Percentiles rank a stretch among this genome's conserved stretches.
Conservation (phyloP, 305 asterid species). For the Withania somnifera region DNA sequence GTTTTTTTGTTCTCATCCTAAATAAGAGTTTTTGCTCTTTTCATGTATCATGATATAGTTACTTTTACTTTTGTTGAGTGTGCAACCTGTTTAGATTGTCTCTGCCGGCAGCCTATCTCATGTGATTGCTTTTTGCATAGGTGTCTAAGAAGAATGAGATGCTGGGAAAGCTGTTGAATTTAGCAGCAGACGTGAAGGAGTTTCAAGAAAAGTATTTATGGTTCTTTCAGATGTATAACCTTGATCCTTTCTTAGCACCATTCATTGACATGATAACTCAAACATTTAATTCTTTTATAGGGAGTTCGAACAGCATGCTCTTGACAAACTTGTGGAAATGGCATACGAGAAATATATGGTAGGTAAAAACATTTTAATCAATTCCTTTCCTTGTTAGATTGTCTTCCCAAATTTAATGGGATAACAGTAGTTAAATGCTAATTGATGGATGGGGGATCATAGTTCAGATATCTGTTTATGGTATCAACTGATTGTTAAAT, state of each 20-base stretch:
- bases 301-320: constrained; percentile 66
- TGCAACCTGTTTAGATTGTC: neutral
- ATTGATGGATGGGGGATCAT: neutral
- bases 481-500: neutral
- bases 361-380: constrained; percentile 8
- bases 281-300: constrained; percentile 29
- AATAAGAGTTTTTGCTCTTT: too few relatives aligned
- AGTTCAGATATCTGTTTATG: neutral
- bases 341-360: constrained; percentile 90
- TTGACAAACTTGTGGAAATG: constrained; percentile 73
- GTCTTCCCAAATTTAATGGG: neutral
- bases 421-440: neutral
- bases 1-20: neutral
- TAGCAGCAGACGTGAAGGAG: constrained; percentile 52
- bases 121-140: constrained; percentile 23
- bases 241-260: constrained; percentile 7
- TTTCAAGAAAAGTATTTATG: constrained; percentile 59
- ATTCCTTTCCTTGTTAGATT: neutral
- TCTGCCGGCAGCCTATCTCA: neutral
- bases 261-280: neutral
- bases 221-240: constrained; percentile 1
- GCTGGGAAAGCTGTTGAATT: constrained; percentile 43
- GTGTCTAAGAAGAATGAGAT: constrained; percentile 57
- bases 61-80: neutral
- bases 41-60: neutral